Conservation (phyloP, 2,329 filamentous ascomycete species). For the Fusarium stilboides region DNA sequence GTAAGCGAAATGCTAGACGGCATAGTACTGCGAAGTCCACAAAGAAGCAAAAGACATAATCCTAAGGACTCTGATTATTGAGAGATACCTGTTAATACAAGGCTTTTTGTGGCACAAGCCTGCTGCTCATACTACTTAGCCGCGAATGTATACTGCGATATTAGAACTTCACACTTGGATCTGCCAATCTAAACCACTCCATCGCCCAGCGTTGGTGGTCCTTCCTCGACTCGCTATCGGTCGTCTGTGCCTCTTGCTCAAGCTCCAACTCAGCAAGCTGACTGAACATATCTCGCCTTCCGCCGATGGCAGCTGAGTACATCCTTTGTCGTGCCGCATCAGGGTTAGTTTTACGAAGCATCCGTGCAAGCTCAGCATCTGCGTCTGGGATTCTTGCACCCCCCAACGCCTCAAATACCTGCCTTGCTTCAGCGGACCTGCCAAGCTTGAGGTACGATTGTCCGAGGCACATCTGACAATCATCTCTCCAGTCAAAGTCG, state of each 20-base stretch:
- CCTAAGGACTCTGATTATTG: not conserved
- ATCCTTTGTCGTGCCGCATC: slow-evolving; percentile 47
- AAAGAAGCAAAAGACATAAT: slow-evolving; percentile 50
- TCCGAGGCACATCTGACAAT: slow-evolving; percentile 50
- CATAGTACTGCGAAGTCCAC: slow-evolving; percentile 28
- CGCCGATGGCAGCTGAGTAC: slow-evolving; percentile 48
- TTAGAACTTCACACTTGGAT: slow-evolving; percentile 46
- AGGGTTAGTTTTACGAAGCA: slow-evolving; percentile 43
- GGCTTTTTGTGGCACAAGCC: not conserved
- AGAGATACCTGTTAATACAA: not conserved
- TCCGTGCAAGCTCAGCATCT: slow-evolving; percentile 48
- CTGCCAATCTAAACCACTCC: slow-evolving; percentile 55
- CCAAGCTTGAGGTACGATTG: slow-evolving; percentile 46
- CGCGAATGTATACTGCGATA: no score
- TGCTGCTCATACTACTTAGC: not conserved
- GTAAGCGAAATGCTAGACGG: slow-evolving; percentile 47
- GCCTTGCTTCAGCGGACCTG: slow-evolving; percentile 44
- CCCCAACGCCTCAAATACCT: slow-evolving; percentile 43
- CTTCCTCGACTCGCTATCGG: slow-evolving; percentile 26
- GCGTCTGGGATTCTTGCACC: slow-evolving; percentile 43
- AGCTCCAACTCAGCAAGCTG: slow-evolving; percentile 52
- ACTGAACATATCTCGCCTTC: slow-evolving; percentile 47
- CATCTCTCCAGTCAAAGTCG: slow-evolving; percentile 49
- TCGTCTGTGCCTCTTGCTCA: slow-evolving; percentile 39
- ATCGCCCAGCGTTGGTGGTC: slow-evolving; percentile 52